These are phyloP conservation scores for Nevesoporus exiguus DNA, from an alignment of 768 basidiomycete genomes.

Conservation along the genomic window DNA sequence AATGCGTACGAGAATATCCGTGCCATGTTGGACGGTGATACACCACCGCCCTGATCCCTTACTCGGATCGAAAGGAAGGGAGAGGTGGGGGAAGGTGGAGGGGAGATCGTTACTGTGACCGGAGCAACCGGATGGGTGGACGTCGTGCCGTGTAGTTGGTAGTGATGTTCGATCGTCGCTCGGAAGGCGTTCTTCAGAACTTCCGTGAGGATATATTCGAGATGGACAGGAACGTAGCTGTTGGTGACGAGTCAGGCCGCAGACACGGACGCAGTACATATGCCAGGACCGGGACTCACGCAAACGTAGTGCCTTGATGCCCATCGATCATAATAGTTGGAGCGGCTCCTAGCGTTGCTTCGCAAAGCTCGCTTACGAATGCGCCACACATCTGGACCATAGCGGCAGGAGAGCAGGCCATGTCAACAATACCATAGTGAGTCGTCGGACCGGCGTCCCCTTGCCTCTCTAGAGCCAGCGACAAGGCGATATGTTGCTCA, in stretches of 20 bases:
- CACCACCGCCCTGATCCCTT: conserved; percentile 85
- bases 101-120: conserved; percentile 68
- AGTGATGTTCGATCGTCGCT: conserved; percentile 78
- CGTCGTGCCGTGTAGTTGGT: conserved; percentile 37
- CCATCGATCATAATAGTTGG: conserved; percentile 74
- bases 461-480: conserved; percentile 55
- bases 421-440: conserved; percentile 72
- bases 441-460: conserved; percentile 29
- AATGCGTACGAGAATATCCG: conserved; percentile 91
- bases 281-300: conserved; percentile 50
- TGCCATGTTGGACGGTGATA: conserved; percentile 67
- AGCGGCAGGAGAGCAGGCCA: conserved; percentile 62
- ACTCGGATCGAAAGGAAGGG: conserved; percentile 72
- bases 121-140: conserved; percentile 48
- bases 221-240: conserved; percentile 87
- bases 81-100: conserved; percentile 38
- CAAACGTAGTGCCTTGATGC: conserved; percentile 63
- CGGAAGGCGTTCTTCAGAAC: conserved; percentile 90
- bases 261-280: conserved; percentile 9
- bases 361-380: conserved; percentile 82
- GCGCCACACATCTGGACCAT: conserved; percentile 79
- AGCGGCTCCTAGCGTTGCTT: conserved; percentile 73
- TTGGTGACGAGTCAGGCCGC: conserved; percentile 6
- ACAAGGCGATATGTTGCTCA: conserved; percentile 86
- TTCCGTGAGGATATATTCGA: conserved; percentile 90